Percentiles rank a stretch among this genome's conserved stretches.
Evolutionary conservation across 2,329 filamentous ascomycete species (phyloP).

Genomic region (Colletotrichum lentis): DNA sequence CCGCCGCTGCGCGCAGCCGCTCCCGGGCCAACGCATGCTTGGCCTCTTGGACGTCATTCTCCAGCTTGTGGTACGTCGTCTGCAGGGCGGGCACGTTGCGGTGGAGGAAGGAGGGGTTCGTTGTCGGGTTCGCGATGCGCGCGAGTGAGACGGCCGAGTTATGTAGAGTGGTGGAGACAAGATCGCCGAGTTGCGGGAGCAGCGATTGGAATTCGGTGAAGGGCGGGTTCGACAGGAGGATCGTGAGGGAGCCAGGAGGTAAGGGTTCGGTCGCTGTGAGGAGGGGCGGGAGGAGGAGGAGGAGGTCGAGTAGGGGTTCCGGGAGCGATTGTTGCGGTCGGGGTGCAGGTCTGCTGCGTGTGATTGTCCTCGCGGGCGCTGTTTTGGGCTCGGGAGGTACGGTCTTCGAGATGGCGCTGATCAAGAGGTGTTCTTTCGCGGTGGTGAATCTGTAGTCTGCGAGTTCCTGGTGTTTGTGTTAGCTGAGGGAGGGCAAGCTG

Average conservation of each 20-base stretch:
- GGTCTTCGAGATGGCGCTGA: conserved; percentile 58
- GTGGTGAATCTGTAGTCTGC: conserved; percentile 56
- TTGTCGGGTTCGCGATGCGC: conserved; percentile 58
- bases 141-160: conserved; percentile 58
- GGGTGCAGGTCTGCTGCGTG: conserved; percentile 43
- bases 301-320: conserved; percentile 60
- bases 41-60: conserved; percentile 44
- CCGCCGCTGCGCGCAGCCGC: conserved; percentile 51
- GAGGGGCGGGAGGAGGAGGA: conserved; percentile 63
- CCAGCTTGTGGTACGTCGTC: conserved; percentile 50
- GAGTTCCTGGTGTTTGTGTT: conserved; percentile 54
- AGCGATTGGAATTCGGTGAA: conserved; percentile 57
- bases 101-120: conserved; percentile 66
- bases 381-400: conserved; percentile 44
- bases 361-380: conserved; percentile 40
- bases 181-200: conserved; percentile 56
- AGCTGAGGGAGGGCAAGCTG: not conserved
- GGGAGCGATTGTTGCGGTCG: conserved; percentile 45
- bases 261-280: conserved; percentile 50
- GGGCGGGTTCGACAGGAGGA: conserved; percentile 61
- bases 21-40: conserved; percentile 48
- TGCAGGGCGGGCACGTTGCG: conserved; percentile 62
- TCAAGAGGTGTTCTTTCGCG: conserved; percentile 61
- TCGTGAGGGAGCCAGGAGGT: conserved; percentile 47
- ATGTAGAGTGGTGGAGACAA: conserved; percentile 61